A percentile compares a stretch with the other conserved stretches of the same genome.
Evolutionary conservation across 331 rosid genomes (phyloP).

Genomic region (Stylosanthes scabra): DNA sequence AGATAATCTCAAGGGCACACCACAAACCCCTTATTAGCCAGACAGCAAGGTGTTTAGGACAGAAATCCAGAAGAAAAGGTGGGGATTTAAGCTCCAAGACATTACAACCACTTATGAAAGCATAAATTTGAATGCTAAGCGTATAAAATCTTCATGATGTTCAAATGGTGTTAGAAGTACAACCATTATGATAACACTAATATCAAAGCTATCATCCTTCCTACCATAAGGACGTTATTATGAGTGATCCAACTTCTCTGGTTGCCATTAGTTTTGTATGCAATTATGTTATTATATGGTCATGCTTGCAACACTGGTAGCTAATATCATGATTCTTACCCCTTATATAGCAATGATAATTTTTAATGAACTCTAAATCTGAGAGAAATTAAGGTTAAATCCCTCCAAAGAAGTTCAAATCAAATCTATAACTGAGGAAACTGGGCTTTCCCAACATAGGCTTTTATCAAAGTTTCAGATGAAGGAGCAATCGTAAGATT

Average conservation of each 20-base stretch:
- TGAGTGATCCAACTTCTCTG: conserved; percentile 18
- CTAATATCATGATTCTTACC: not conserved
- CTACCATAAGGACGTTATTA: not conserved
- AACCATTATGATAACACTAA: not conserved
- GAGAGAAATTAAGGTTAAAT: not conserved
- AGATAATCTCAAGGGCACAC: not conserved
- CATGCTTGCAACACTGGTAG: conserved; percentile 1
- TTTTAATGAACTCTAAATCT: conserved; percentile 17
- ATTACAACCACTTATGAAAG: not conserved
- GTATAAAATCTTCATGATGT: not conserved
- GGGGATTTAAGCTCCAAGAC: not conserved
- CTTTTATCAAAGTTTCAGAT: not conserved
- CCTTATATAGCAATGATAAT: not conserved
- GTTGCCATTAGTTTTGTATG: not conserved
- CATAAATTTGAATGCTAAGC: not conserved
- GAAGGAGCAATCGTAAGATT: conserved; percentile 1
- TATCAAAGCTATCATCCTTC: conserved; percentile 11
- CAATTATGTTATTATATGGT: not conserved
- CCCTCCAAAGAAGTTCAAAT: conserved; percentile 5
- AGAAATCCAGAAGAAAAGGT: not conserved
- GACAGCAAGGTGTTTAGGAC: not conserved
- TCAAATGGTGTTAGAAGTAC: too few relatives aligned
- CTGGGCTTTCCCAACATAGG: not conserved
- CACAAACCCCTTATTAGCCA: not conserved
- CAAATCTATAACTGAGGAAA: not conserved